Base-by-base conservation (phyloP, 1,284 basidiomycete species). In the Vanrija sp. region DNA sequence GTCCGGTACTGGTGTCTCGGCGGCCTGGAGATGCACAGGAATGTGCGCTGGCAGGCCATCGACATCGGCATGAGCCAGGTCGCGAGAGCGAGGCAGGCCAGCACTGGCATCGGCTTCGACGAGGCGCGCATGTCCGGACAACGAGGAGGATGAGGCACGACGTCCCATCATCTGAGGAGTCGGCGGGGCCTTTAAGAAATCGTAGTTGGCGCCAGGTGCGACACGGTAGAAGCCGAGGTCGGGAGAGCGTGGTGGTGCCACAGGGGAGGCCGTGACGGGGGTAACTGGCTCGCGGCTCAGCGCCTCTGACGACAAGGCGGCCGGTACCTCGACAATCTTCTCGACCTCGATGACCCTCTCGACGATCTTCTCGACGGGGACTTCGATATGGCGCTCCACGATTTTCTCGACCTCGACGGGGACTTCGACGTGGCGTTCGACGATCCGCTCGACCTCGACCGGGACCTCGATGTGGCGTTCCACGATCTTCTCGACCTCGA, bases 1-100 rank as follows among this genome's bases (percentile, higher is more conserved):
- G 74, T 92, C 89, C n/a, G 87, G 79, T 14, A n/a, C 43, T 36
- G 14, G 44, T 35, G 8, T 12, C 9, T 31, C 31, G 31, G 31
- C 31, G 12, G 31, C 31, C 9, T 31, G 31, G 15, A 31, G 31
- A 5, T 31, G 31, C 31, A 31, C 31, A 14, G 31, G 31, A 12
- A 31, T 31, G 31, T 31, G 61, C 16, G 59, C 37, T 20, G 65
- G 62, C 15, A 62, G 62, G 10, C 27, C 19, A 15, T 31, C 48
- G 37, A 36, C 48, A 15, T 41, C 38, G 20, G 39, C 35, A 38
- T 22, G n/a, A 3, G 45, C 23, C 16, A 66, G 44, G 20, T 56
- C 64, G 25, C 66, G 56, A 6, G 53, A 47, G 8, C 52, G 45
- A n/a, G 70, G 68, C 16, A 62, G 47, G 25, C 68, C 66, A 36